Evolutionary conservation across 176 grass and related monocot genomes (phyloP).

Genomic region (Chloris gayana): DNA sequence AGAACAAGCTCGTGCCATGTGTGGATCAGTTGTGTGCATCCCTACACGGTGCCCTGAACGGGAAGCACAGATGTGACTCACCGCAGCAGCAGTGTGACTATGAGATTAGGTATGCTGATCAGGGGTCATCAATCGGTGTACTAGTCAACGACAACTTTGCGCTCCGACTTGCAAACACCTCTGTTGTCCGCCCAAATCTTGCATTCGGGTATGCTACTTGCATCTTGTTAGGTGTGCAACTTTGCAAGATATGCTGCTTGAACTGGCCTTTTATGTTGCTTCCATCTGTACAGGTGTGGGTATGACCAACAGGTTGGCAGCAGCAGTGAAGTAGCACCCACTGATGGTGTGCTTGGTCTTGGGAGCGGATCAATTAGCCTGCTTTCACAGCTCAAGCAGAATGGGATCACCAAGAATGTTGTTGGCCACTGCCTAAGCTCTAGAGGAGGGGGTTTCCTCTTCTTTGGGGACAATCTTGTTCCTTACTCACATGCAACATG

Average conservation of each 20-base stretch:
- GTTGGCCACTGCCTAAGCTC: conserved; percentile 87
- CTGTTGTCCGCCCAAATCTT: conserved; percentile 56
- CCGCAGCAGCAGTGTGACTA: conserved; percentile 71
- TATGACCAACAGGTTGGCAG: conserved; percentile 70
- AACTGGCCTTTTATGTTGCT: conserved; percentile 5
- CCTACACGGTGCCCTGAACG: conserved; percentile 22
- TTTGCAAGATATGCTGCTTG: conserved; percentile 3
- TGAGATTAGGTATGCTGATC: conserved; percentile 82
- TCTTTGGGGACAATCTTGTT: conserved; percentile 92
- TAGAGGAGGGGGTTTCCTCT: conserved; percentile 83
- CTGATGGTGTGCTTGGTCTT: conserved; percentile 87
- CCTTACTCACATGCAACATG: conserved; percentile 67
- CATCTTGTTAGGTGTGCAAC: conserved; percentile 1
- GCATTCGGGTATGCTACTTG: conserved; percentile 70
- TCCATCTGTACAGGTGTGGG: conserved; percentile 70
- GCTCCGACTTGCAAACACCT: conserved; percentile 65
- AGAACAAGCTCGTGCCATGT: conserved; percentile 75
- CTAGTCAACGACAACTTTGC: conserved; percentile 65
- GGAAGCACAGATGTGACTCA: conserved; percentile 46
- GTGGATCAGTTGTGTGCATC: conserved; percentile 60
- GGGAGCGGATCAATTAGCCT: conserved; percentile 75
- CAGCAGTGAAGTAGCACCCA: conserved; percentile 43
- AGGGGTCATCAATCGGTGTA: conserved; percentile 77
- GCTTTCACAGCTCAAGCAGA: conserved; percentile 84
- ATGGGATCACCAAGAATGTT: conserved; percentile 84